Conservation (phyloP, 495 filamentous ascomycete species). For the Corynascus novoguineensis region DNA sequence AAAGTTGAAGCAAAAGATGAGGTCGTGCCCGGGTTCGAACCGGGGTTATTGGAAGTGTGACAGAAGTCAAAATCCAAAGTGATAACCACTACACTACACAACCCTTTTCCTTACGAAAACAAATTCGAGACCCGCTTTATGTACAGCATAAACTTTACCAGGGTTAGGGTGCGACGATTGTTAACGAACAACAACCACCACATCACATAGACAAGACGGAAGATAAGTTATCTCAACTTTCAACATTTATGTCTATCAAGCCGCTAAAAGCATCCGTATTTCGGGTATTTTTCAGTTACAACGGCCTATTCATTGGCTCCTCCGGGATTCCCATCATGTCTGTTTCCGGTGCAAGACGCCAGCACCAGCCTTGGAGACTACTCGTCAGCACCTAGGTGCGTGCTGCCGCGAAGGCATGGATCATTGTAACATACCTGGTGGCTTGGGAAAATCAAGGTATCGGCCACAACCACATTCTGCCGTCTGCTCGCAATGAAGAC, state of each 20-base stretch:
- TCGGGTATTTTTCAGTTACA: background rate
- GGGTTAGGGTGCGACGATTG: too few species aligned
- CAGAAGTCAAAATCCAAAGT: constrained; percentile 21
- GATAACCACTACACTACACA: constrained; percentile 28
- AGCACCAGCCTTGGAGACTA: constrained; percentile 30
- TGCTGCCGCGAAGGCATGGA: background rate
- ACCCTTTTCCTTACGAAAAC: constrained; percentile 6
- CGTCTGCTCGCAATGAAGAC: constrained; percentile 84
- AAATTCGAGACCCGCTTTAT: background rate
- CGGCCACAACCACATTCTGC: constrained; percentile 94
- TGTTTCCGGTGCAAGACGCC: constrained; percentile 33
- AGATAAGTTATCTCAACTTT: too few species aligned
- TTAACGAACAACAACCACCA: too few species aligned
- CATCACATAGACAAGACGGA: too few species aligned
- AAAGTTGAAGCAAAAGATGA: constrained; percentile 7
- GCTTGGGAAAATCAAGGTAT: constrained; percentile 84
- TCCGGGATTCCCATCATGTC: background rate
- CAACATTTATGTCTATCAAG: too few species aligned
- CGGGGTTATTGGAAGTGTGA: constrained; percentile 20
- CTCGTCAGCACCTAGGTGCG: constrained; percentile 4
- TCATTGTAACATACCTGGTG: constrained; percentile 60
- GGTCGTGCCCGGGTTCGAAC: constrained; percentile 27
- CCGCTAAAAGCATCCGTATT: background rate
- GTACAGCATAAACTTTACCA: background rate
- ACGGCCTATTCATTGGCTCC: background rate